Percentiles rank a stretch among this genome's conserved stretches.
phyloP scores from a whole-genome alignment of 805 yeast genomes.

The Starmera caribaea region DNA sequence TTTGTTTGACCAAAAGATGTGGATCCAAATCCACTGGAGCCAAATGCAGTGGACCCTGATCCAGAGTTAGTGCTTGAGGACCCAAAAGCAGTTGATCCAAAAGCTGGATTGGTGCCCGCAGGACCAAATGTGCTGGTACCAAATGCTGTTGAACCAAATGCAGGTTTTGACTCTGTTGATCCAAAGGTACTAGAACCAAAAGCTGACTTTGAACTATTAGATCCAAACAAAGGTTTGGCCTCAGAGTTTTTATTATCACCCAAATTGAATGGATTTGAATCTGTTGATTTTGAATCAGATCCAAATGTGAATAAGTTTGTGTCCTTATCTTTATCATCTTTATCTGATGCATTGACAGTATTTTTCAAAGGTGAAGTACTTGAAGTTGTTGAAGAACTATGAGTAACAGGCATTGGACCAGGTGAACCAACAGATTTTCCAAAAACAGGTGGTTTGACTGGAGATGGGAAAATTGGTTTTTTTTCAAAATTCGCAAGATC shows the following conservation, averaged over 20 bases:
- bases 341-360: not conserved
- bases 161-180: constrained; percentile 3
- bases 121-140: constrained; percentile 4
- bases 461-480: not conserved
- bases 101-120: constrained; percentile 11
- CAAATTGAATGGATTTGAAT: not conserved
- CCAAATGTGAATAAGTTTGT: constrained; percentile 2
- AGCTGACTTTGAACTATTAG: constrained; percentile 1
- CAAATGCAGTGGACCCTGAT: constrained; percentile 5
- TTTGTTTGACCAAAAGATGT: not conserved
- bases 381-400: not conserved
- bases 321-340: constrained; percentile 12
- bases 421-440: constrained; percentile 4
- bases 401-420: not conserved
- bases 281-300: not conserved
- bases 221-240: constrained; percentile 7
- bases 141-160: constrained; percentile 16
- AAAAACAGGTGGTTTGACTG: constrained; percentile 6
- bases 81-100: constrained; percentile 17
- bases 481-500: not conserved
- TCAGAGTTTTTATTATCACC: not conserved
- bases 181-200: constrained; percentile 3
- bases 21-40: constrained; percentile 11
- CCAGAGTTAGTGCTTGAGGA: constrained; percentile 2
- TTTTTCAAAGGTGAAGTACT: not conserved